Base-by-base conservation (phyloP, 83 land plant species). In the Thuja plicata region DNA sequence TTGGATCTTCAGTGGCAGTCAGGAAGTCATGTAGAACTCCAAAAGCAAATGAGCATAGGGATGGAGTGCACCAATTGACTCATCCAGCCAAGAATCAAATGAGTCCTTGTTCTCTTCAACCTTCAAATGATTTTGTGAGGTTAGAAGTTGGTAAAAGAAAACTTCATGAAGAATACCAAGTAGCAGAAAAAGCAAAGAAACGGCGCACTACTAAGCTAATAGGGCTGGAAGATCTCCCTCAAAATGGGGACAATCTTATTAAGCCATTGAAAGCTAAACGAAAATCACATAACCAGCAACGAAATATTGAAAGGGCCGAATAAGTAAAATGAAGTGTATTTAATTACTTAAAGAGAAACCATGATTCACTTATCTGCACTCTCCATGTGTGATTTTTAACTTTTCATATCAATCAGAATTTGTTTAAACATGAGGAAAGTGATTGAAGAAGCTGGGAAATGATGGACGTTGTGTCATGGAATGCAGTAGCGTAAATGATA, bases 91-190 rank as follows among this genome's bases (percentile, higher is more conserved):
- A n/a, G n/a, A n/a, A n/a, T n/a, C n/a, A n/a, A n/a, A n/a, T n/a
- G n/a, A n/a, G n/a, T n/a, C n/a, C n/a, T n/a, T n/a, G n/a, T n/a
- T n/a, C n/a, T n/a, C n/a, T n/a, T n/a, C n/a, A n/a, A n/a, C n/a
- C n/a, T n/a, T n/a, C n/a, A n/a, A n/a, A n/a, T n/a, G n/a, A n/a
- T n/a, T n/a, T n/a, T 21, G 81, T 87, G 50, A 96, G 90, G 89
- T 91, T 94, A 34, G 96, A 94, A 85, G 92, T 92, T 12, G 82
- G 96, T 11, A 96, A 93, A 86, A 92, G 95, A 83, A 96, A 92
- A 85, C 96, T 96, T 45, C 97, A 94, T 1, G 96, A 96, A 89
- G 87, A 94, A 30, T 96, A 96, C 85, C 96, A 94, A 88, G 89
- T 89, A 91, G 96, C 93, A 77, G 94, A 96, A 84, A 94, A 92